Base-by-base conservation (phyloP, 805 yeast species). In the Saturnispora galanensis region DNA sequence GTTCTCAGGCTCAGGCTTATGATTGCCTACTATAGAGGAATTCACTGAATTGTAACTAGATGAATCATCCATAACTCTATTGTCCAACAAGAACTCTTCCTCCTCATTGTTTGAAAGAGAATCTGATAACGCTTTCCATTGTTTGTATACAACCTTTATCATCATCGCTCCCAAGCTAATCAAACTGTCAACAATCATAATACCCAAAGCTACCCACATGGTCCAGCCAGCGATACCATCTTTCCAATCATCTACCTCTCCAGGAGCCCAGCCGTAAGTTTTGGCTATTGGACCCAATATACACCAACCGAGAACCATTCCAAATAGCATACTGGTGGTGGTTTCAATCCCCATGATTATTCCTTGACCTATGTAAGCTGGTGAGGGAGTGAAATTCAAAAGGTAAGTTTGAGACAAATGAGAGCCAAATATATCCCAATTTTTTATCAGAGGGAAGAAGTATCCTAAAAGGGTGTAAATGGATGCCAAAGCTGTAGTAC, bases 161-260 rank as follows among this genome's bases (percentile, higher is more conserved):
- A 33, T 17, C 28, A 42, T 36, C 3, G 45, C 46, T 3, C 44
- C 40, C 17, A 90, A 84, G 2, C 95, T 82, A 4, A 89, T 85
- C 4, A 86, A 68, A 8, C 96, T 84, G 58, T 90, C 98, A 41
- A 86, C 80, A 15, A 90, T 86, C 98, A 90, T 90, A 41, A 89
- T 87, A 18, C 96, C 81, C 52, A 90, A 71, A 59, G 94, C 80
- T 44, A 88, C 70, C 98, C 98, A 90, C 59, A 90, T 69, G 45
- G 93, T 86, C 98, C 98, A 90, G 6, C 97, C 98, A 58, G 90
- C 96, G 1, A 89, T 84, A 3, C 97, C 97, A 21, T 76, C 72
- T 54, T 84, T 81, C 97, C 97, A 93, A 63, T 88, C 95, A 57
- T 84, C 93, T 2, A 86, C 77, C 3, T 79, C 81, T 0, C 96